These are phyloP conservation scores for Miscanthus sacchariflorus DNA, from an alignment of 202 grass and related monocot genomes.

Conservation along the genomic window DNA sequence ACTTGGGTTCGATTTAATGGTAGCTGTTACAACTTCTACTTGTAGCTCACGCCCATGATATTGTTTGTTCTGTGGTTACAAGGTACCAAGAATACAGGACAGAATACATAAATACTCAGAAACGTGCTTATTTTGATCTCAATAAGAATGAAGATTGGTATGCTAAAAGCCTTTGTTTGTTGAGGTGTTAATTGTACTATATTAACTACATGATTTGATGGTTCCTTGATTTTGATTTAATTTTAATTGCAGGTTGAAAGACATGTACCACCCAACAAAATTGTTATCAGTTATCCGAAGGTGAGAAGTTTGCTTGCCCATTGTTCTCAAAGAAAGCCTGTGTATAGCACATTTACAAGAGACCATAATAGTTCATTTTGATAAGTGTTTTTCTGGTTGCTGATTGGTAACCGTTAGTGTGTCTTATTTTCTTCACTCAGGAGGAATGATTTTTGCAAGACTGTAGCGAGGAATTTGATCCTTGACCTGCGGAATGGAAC, in stretches of 20 bases:
- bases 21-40: conserved; percentile 12
- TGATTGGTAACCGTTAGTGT: conserved; percentile 21
- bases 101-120: conserved; percentile 85
- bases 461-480: conserved; percentile 66
- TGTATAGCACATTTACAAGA: conserved; percentile 13
- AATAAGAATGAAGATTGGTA: conserved; percentile 92
- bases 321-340: conserved; percentile 17
- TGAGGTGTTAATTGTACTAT: neutral
- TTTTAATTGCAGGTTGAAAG: conserved; percentile 81
- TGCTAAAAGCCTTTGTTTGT: conserved; percentile 2
- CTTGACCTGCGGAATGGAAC: conserved; percentile 71
- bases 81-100: conserved; percentile 86
- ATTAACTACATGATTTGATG: conserved; percentile 12
- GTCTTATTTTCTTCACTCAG: conserved; percentile 51
- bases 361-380: conserved; percentile 4
- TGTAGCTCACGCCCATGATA: conserved; percentile 29
- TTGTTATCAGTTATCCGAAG: conserved; percentile 80
- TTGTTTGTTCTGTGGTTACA: conserved; percentile 47
- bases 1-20: conserved; percentile 10
- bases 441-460: conserved; percentile 75
- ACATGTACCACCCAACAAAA: conserved; percentile 93
- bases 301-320: conserved; percentile 51
- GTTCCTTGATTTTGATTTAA: conserved; percentile 30
- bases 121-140: conserved; percentile 82
- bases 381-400: conserved; percentile 26